Evolutionary conservation across 148 eudicot species (phyloP), one percentile per base, ranked within the genome.

Genomic region (Chenopodium quinoa): DNA sequence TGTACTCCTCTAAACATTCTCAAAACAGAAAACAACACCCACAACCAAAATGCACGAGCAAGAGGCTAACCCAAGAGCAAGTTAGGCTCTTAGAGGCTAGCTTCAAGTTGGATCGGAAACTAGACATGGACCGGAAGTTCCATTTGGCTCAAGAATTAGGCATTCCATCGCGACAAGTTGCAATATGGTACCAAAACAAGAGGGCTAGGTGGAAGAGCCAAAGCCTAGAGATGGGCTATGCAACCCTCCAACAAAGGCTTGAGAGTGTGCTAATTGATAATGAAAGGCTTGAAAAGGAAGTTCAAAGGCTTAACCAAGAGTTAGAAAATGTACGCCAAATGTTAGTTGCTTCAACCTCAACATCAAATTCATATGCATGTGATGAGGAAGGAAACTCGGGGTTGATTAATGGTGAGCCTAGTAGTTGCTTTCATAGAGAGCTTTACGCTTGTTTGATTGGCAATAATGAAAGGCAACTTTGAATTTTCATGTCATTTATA

Each of bases 101-200:
- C 60, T 87, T 89, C 85, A 82, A 58, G 80, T 31, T 78, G 74
- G 83, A 87, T 65, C 79, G 84, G 7, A 82, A 80, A 79, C 88
- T 87, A 50, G 87, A 89, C 50, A 79, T 85, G 0, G 82, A 87
- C 2, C 73, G 85, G 4, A 89, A 89, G 70, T 44, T 76, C 46
- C 88, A 84, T 23, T 80, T 89, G 0, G 85, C 88, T 0, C 79
- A 83, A 60, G 77, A 89, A 58, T 83, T 87, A 17, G 86, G 88
- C 27, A 46, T 89, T 11, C 86, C 89, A 23, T 68, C 86, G 0
- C 78, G 87, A 48, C 85, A 89, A 74, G 79, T 89, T 6, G 86
- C 91, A 3, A 73, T 85, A 29, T 89, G 91, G 91, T 89, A 87
- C 65, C 89, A 87, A 23, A 89, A 87, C 81, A 89, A 84, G 86